These are phyloP conservation scores for Solanum lignicaule DNA, from an alignment of 257 asterid genomes.

Conservation along the genomic window DNA sequence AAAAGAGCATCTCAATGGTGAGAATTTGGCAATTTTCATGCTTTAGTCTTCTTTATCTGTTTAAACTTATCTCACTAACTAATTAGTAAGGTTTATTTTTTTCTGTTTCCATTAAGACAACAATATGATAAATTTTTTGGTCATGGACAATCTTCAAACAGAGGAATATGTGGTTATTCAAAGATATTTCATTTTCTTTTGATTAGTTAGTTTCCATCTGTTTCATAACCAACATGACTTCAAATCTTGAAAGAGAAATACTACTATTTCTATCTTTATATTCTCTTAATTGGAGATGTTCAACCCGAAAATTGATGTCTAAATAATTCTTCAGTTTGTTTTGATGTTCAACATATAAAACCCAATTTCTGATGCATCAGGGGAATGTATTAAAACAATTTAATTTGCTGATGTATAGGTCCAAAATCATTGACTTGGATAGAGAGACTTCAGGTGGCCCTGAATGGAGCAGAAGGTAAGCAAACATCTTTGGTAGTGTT, in stretches of 20 bases:
- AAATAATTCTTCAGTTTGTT: background rate
- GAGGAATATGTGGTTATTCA: background rate
- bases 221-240: background rate
- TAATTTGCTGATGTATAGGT: slow-evolving; percentile 1
- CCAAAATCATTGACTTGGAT: slow-evolving; percentile 23
- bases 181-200: background rate
- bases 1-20: slow-evolving; percentile 25
- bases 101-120: background rate
- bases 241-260: background rate
- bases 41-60: background rate
- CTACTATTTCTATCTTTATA: background rate
- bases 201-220: background rate
- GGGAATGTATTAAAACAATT: background rate
- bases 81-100: background rate
- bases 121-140: background rate
- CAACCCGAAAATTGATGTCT: background rate
- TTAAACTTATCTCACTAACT: background rate
- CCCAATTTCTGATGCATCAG: background rate
- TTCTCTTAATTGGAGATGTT: background rate
- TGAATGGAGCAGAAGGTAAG: slow-evolving; percentile 36
- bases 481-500: background rate
- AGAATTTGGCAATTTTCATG: background rate
- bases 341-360: background rate
- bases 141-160: background rate
- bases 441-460: slow-evolving; percentile 22